Conservation (phyloP, 805 yeast species). For the Wickerhamomyces canadensis region DNA sequence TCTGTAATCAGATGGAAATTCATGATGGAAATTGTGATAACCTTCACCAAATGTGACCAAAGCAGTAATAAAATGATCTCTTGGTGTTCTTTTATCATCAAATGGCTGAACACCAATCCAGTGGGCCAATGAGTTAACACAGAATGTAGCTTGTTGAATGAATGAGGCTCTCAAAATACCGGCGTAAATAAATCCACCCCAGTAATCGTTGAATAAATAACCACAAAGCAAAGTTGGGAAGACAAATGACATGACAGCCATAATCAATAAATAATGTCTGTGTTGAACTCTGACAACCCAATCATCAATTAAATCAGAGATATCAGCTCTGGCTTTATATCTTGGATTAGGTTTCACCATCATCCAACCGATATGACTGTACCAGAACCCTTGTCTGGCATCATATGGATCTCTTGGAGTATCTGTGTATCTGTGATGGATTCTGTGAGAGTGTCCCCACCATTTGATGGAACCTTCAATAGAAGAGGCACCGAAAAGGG, state of each 20-base stretch:
- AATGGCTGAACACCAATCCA: slow-evolving; percentile 85
- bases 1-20: slow-evolving; percentile 85
- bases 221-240: slow-evolving; percentile 59
- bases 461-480: slow-evolving; percentile 83
- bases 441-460: slow-evolving; percentile 86
- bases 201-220: slow-evolving; percentile 50
- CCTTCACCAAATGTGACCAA: slow-evolving; percentile 86
- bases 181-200: slow-evolving; percentile 73
- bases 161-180: slow-evolving; percentile 64
- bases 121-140: slow-evolving; percentile 82
- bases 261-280: slow-evolving; percentile 61
- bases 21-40: slow-evolving; percentile 87
- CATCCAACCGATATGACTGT: slow-evolving; percentile 86
- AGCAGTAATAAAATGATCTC: slow-evolving; percentile 78
- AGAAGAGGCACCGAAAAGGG: slow-evolving; percentile 77
- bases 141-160: slow-evolving; percentile 82
- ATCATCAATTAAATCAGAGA: slow-evolving; percentile 71
- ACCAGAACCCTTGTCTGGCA: slow-evolving; percentile 81
- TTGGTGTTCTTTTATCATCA: slow-evolving; percentile 82
- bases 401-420: slow-evolving; percentile 81
- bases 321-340: slow-evolving; percentile 53
- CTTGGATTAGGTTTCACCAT: slow-evolving; percentile 73
- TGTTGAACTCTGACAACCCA: slow-evolving; percentile 80
- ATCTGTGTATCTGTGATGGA: slow-evolving; percentile 84
- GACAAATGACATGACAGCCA: slow-evolving; percentile 56